Conservation (phyloP, 78 protist genomes). For the Mastigamoeba balamuthi region DNA sequence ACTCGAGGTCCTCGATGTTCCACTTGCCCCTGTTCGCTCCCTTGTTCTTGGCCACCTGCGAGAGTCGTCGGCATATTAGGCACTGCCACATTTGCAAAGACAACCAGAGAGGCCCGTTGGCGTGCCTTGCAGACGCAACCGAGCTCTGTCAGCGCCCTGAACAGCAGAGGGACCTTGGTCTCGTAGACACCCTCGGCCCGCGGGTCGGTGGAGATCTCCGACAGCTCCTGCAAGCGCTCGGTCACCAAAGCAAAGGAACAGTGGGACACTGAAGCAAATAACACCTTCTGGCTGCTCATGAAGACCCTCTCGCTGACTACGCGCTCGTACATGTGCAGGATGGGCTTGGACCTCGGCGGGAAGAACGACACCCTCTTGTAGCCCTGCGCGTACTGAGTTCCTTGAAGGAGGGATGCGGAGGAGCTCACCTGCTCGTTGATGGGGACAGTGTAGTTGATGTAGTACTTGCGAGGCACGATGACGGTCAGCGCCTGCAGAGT, state of each 20-base stretch:
- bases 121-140: conserved; percentile 24
- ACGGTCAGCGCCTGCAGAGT: conserved; percentile 26
- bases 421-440: conserved; percentile 10
- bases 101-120: background rate
- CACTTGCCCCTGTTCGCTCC: too few species aligned
- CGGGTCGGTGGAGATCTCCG: conserved; percentile 25
- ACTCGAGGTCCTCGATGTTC: background rate
- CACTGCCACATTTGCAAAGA: too few species aligned
- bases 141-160: conserved; percentile 48
- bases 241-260: background rate
- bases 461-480: conserved; percentile 54
- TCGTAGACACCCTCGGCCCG: conserved; percentile 84
- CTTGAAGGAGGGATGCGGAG: background rate
- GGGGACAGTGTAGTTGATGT: conserved; percentile 47
- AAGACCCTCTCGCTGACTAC: conserved; percentile 45
- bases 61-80: too few species aligned
- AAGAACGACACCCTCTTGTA: background rate
- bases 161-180: conserved; percentile 43
- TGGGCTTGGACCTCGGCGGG: conserved; percentile 38
- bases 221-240: background rate
- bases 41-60: too few species aligned
- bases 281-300: background rate
- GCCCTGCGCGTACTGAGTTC: background rate
- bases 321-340: background rate
- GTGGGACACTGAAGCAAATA: background rate